Evolutionary conservation across 2,329 filamentous ascomycete species (phyloP).

Genomic region (Colletotrichum echinochloae): DNA sequence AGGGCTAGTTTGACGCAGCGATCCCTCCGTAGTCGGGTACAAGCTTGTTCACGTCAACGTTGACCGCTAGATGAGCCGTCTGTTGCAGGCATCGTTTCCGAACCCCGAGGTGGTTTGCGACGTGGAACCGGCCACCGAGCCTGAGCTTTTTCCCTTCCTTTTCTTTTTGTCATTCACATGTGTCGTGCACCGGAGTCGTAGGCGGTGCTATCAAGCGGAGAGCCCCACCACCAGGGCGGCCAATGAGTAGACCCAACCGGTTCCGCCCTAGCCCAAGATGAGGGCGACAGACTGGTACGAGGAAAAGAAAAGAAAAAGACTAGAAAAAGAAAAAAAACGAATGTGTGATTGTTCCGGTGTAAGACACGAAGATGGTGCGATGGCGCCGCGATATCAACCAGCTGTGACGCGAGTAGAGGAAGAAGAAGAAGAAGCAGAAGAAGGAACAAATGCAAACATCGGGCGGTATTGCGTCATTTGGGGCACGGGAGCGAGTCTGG

Average conservation of each 20-base stretch:
- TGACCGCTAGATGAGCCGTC: background rate
- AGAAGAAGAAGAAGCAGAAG: too few species aligned
- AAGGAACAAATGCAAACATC: background rate
- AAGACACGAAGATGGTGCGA: constrained; percentile 24
- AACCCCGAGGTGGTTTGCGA: background rate
- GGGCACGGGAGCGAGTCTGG: background rate
- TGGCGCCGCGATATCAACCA: constrained; percentile 12
- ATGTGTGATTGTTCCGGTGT: constrained; percentile 36
- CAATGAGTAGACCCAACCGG: constrained; percentile 28
- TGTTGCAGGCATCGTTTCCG: background rate
- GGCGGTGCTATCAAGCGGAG: constrained; percentile 26
- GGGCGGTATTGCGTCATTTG: constrained; percentile 22
- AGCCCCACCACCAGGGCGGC: constrained; percentile 22
- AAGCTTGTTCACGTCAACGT: background rate
- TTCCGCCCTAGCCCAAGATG: constrained; percentile 15
- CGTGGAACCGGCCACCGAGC: background rate
- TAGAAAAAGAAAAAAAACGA: constrained; percentile 29
- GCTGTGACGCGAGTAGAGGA: constrained; percentile 12
- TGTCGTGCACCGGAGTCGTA: constrained; percentile 31
- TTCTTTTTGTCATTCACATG: constrained; percentile 39
- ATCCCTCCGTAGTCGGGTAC: background rate
- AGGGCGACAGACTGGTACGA: background rate
- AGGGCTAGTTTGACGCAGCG: background rate
- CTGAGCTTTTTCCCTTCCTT: constrained; percentile 1
- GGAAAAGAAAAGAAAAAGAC: too few species aligned